Conservation (phyloP, 1,284 basidiomycete species). For the Microbotryum saponariae region DNA sequence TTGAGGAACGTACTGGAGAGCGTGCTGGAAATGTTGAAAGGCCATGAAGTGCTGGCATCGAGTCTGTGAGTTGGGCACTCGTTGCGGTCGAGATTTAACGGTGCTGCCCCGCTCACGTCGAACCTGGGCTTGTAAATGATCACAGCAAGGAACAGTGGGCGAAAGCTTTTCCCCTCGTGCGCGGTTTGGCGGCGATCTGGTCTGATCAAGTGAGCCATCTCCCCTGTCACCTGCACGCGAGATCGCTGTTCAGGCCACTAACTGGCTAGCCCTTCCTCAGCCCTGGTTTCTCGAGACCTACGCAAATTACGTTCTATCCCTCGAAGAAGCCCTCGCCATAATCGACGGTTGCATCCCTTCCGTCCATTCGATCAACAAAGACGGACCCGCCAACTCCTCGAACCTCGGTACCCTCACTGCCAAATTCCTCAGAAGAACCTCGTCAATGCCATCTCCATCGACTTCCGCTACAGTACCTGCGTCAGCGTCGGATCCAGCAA, state of each 20-base stretch:
- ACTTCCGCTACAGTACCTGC: too few species aligned
- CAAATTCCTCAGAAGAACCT: too few species aligned
- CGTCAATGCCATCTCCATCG: conserved; percentile 51
- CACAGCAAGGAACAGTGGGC: conserved; percentile 15
- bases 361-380: conserved; percentile 37
- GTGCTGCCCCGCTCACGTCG: neutral
- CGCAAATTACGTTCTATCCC: conserved; percentile 79
- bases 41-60: conserved; percentile 72
- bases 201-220: conserved; percentile 67
- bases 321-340: conserved; percentile 79
- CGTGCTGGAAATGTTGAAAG: conserved; percentile 72
- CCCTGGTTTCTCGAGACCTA: conserved; percentile 86
- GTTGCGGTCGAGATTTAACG: conserved; percentile 58
- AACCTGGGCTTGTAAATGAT: neutral
- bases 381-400: neutral
- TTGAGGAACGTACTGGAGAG: conserved; percentile 74
- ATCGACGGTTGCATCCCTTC: conserved; percentile 70
- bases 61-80: conserved; percentile 78
- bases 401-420: conserved; percentile 52
- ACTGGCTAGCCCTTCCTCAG: conserved; percentile 44
- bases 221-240: neutral
- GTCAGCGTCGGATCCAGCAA: too few species aligned
- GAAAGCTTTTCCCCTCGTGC: conserved; percentile 57
- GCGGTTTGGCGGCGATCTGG: conserved; percentile 82
- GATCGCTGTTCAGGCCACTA: conserved; percentile 3